Evolutionary conservation across 345 rosid species (phyloP).

Genomic region (Arabis hirsuta): DNA sequence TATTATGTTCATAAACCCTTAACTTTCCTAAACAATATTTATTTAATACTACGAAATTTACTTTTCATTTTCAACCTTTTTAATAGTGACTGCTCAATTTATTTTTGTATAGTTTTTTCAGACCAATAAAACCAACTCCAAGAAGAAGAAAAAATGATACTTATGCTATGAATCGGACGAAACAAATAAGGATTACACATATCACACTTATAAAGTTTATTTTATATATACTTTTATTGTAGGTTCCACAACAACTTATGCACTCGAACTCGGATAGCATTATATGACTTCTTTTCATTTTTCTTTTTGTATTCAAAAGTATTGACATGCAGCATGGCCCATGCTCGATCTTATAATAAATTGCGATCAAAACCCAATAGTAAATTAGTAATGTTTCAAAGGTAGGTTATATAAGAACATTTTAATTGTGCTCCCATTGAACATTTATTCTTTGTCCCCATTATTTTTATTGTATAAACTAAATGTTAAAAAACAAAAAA

Average conservation of each 20-base stretch:
- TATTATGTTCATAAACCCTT: neutral
- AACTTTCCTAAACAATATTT: neutral
- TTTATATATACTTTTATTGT: neutral
- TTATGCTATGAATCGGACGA: neutral
- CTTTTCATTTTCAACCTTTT: neutral
- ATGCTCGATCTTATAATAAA: neutral
- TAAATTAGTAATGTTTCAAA: neutral
- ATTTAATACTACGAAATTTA: neutral
- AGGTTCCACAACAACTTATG: slow-evolving; percentile 25
- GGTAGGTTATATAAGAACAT: no score
- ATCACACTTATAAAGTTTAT: slow-evolving; percentile 6
- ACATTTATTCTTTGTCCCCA: no score
- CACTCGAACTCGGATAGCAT: slow-evolving; percentile 31
- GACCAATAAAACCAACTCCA: neutral
- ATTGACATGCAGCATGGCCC: no score
- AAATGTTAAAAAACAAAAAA: no score
- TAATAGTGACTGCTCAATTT: neutral
- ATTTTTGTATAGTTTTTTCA: neutral
- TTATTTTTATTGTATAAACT: no score
- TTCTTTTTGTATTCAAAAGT: neutral
- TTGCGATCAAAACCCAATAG: neutral
- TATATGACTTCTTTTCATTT: neutral
- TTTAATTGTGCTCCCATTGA: no score
- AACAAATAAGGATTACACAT: neutral
- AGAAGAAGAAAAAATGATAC: neutral